Evolutionary conservation across 805 yeast genomes (phyloP), one percentile per base, ranked within the genome.

Genomic region (Saccharomycopsis sp.): DNA sequence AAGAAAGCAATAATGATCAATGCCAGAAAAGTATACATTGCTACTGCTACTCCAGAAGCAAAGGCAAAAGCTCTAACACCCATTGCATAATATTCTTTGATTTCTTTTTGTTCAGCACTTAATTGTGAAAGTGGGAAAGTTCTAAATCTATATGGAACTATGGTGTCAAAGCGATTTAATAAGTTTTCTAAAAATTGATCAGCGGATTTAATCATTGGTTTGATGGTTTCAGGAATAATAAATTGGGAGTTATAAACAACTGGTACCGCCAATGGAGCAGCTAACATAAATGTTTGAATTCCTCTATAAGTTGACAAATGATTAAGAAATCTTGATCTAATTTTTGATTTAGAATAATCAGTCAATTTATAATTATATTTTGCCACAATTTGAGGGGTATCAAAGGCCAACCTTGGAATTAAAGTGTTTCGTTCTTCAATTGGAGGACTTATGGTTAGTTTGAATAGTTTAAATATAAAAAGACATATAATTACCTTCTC

Each of bases 61-160:
- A 31, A 6, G 6, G 15, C 19, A 18, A 31, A 31, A 18, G 35
- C 5, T 18, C 21, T 18, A 14, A n/a, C 8, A 12, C 35, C n/a
- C 10, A 8, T 18, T 12, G 21, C 19, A 21, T 18, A 10, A 12
- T 31, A 18, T 20, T 31, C 21, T 14, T 31, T 31, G 15, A 31
- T 5, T 10, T 31, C 21, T 18, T 21, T n/a, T 13, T 32, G 47
- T 21, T 39, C 28, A 2, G 21, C 31, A 18, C 40, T 43, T 18
- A 43, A 33, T n/a, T 39, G 40, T 3, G 40, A 36, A 9, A 37
- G 20, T 31, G 43, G 47, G 32, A 39, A 27, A 4, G 40, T 38
- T 21, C 47, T 35, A 26, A 30, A 39, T 28, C 39, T 21, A 20
- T 36, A 40, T 2, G 47, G 47, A 9, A 43, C 25, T 15, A 26